Base-by-base conservation (phyloP, 495 filamentous ascomycete species). In the Podospora pseudoanserina region DNA sequence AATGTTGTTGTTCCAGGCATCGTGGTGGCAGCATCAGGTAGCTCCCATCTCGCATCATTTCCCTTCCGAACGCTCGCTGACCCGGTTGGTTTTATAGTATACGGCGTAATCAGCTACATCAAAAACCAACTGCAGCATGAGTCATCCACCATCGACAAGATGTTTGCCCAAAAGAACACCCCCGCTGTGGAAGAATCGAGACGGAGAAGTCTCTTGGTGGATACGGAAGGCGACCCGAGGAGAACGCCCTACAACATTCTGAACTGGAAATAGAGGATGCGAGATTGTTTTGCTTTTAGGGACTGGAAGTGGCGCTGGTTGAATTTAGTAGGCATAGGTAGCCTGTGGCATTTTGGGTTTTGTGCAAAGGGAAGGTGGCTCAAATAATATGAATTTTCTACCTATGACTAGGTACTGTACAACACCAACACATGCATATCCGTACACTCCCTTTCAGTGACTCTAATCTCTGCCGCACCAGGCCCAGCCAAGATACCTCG, bases 151-250 rank as follows among this genome's bases (percentile, higher is more conserved):
- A 63, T 63, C 11, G 30, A 63, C 32, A 28, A 26, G 9, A 63
- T 39, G 61, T 63, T 63, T 63, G 61, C 61, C 2, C 61, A 63
- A 32, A 18, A 32, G 19, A 32, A 63, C 32, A 63, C 61, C 3
- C 61, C 61, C 5, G 61, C 27, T 0, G 61, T 32, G 4, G 32
- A 34, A 4, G 30, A 49, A 27, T 39, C 61, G n/a, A 28, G 20
- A n/a, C 32, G 61, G 32, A 63, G 61, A 63, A 18, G 26, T 5
- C 61, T 63, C 13, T 27, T 63, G 30, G 32, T 63, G 15, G 61
- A 63, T 23, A 63, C 61, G 3, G 61, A 63, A 18, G 61, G 61
- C 4, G 61, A 63, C 30, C 61, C 61, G 3, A 63, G 61, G 15
- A 39, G 32, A 23, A 63, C 27, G 4, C 27, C 30, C 32, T 63